Evolutionary conservation across 208 protist genomes (phyloP).

Genomic region (Wallacemonas sp.): DNA sequence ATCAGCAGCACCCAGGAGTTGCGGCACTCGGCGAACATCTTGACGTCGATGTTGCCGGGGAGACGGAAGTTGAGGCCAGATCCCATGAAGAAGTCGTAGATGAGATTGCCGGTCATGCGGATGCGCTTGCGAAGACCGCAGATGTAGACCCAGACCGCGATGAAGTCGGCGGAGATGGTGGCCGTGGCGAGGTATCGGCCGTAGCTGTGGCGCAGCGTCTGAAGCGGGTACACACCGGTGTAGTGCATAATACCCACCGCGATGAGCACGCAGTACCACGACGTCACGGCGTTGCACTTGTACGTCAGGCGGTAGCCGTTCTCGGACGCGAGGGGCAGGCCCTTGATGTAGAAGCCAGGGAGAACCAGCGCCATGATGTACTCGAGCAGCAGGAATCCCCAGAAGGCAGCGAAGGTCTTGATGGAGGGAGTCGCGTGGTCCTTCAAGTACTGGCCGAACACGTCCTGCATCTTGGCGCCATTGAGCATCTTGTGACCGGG

Average conservation of each 20-base stretch:
- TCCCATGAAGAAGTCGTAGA: conserved; percentile 97
- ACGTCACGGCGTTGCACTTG: conserved; percentile 85
- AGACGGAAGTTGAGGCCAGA: conserved; percentile 86
- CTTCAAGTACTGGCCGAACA: conserved; percentile 51
- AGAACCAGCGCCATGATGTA: conserved; percentile 74
- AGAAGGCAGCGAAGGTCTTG: conserved; percentile 49
- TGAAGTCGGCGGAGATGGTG: conserved; percentile 77
- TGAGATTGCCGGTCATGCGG: conserved; percentile 86
- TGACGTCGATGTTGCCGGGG: conserved; percentile 92
- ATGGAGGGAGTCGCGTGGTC: conserved; percentile 50
- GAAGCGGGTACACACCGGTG: conserved; percentile 62
- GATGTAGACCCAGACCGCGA: conserved; percentile 77
- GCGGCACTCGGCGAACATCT: conserved; percentile 93
- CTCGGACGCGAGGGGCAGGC: conserved; percentile 83
- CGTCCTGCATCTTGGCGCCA: conserved; percentile 45
- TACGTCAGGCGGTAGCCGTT: conserved; percentile 82
- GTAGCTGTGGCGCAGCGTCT: conserved; percentile 64
- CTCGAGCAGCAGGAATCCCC: conserved; percentile 76
- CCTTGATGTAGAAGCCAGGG: conserved; percentile 78
- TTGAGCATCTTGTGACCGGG: conserved; percentile 70
- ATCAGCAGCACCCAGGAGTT: conserved; percentile 95
- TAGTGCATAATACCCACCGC: conserved; percentile 64
- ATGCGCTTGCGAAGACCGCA: conserved; percentile 53
- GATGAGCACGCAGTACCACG: conserved; percentile 86
- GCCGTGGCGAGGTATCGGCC: conserved; percentile 77